Evolutionary conservation across 345 rosid genomes (phyloP).

Genomic region (Linum trigynum): DNA sequence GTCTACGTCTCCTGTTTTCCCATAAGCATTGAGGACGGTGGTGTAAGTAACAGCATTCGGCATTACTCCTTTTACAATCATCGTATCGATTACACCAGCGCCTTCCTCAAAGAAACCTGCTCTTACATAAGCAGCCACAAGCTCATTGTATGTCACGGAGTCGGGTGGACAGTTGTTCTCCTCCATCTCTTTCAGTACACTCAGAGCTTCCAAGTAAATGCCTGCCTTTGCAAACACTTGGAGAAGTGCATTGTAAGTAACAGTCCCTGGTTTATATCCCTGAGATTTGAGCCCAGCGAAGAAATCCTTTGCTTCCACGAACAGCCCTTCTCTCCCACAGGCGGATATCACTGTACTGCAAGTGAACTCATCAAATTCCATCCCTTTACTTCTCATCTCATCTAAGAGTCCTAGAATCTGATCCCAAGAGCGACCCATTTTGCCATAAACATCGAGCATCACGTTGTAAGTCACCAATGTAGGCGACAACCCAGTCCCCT

Average conservation of each 20-base stretch:
- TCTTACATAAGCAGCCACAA: slow-evolving; percentile 72
- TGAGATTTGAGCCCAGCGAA: slow-evolving; percentile 48
- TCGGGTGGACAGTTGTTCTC: slow-evolving; percentile 56
- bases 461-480: slow-evolving; percentile 82
- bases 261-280: slow-evolving; percentile 73
- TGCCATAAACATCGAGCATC: slow-evolving; percentile 80
- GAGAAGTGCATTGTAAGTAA: slow-evolving; percentile 63
- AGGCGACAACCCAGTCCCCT: slow-evolving; percentile 55
- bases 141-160: slow-evolving; percentile 77
- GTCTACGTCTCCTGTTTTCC: slow-evolving; percentile 59
- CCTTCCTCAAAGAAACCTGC: slow-evolving; percentile 78
- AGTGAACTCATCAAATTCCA: slow-evolving; percentile 72
- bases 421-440: slow-evolving; percentile 76
- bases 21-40: slow-evolving; percentile 73
- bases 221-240: slow-evolving; percentile 85
- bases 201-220: slow-evolving; percentile 54
- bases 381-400: slow-evolving; percentile 54
- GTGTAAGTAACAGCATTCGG: slow-evolving; percentile 84
- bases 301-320: slow-evolving; percentile 64
- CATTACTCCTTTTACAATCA: slow-evolving; percentile 55
- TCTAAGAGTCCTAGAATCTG: slow-evolving; percentile 52
- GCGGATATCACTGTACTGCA: slow-evolving; percentile 87
- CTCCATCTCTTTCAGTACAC: slow-evolving; percentile 79
- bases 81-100: slow-evolving; percentile 56
- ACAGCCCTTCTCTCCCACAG: slow-evolving; percentile 72